Percentiles rank a stretch among this genome's conserved stretches.
These are phyloP conservation scores for Medicago truncatula DNA, from an alignment of 306 rosid genomes.

Conservation along the genomic window DNA sequence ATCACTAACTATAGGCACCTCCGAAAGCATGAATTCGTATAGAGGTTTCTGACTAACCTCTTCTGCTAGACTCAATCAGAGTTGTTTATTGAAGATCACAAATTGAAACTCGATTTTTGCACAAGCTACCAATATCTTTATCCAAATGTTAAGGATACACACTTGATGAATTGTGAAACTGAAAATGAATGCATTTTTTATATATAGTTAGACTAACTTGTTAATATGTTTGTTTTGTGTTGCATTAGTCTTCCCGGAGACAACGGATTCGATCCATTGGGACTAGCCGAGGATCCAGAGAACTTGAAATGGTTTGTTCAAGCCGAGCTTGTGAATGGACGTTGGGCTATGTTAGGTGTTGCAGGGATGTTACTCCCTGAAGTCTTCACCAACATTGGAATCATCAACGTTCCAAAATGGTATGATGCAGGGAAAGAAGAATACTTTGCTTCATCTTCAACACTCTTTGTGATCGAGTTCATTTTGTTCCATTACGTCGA, in stretches of 20 bases:
- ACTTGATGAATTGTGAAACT: not conserved
- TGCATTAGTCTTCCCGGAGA: constrained; percentile 89
- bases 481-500: constrained; percentile 96
- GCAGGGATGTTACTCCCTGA: constrained; percentile 94
- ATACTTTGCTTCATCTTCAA: constrained; percentile 93
- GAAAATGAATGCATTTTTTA: not conserved
- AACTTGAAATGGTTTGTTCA: constrained; percentile 86
- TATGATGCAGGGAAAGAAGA: constrained; percentile 90
- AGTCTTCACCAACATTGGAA: constrained; percentile 80
- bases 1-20: too few species aligned
- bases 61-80: too few species aligned
- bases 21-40: too few species aligned
- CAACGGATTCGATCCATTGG: constrained; percentile 96
- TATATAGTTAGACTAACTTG: not conserved
- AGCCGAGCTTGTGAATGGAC: constrained; percentile 88
- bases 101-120: too few species aligned
- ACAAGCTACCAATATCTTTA: too few species aligned
- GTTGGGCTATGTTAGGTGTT: constrained; percentile 99
- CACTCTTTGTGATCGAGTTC: constrained; percentile 97
- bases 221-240: constrained; percentile 14
- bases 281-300: constrained; percentile 97
- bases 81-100: too few species aligned
- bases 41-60: too few species aligned
- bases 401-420: constrained; percentile 84
- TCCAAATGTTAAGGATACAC: too few species aligned